A percentile compares a stretch with the other conserved stretches of the same genome.
Conservation (phyloP, 2,329 filamentous ascomycete species). For the Beauveria australis region DNA sequence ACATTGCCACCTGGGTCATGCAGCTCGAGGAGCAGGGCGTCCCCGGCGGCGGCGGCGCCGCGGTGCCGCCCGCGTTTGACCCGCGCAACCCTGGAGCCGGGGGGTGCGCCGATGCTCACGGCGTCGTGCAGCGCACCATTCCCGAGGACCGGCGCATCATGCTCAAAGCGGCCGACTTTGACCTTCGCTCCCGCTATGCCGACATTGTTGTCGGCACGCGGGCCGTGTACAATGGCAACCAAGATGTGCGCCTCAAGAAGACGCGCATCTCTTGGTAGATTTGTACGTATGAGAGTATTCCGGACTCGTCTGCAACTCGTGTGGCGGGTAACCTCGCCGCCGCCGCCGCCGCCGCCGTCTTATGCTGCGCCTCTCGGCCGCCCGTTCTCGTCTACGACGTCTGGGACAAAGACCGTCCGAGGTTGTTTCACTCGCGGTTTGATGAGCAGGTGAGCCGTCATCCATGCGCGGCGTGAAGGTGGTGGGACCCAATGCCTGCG, state of each 20-base stretch:
- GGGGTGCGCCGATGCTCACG: not conserved
- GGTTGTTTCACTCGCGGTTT: too few species aligned
- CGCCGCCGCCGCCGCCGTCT: too few species aligned
- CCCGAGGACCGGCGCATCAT: constrained; percentile 48
- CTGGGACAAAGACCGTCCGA: too few species aligned
- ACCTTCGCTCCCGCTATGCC: constrained; percentile 43
- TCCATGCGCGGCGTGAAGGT: too few species aligned
- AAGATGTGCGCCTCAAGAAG: constrained; percentile 38
- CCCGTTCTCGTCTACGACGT: too few species aligned
- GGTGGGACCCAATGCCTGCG: too few species aligned
- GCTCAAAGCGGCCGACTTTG: constrained; percentile 48
- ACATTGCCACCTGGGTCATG: constrained; percentile 48
- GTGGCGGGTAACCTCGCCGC: too few species aligned
- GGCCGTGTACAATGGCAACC: constrained; percentile 36
- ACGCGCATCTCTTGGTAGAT: constrained; percentile 40
- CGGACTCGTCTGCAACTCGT: too few species aligned
- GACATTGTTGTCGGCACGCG: constrained; percentile 46
- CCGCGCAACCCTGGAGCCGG: constrained; percentile 14
- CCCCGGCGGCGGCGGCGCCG: not conserved
- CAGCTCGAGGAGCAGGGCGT: constrained; percentile 39
- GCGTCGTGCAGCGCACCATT: constrained; percentile 21
- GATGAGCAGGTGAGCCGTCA: too few species aligned
- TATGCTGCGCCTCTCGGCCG: too few species aligned
- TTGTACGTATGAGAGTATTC: not conserved
- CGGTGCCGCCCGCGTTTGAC: constrained; percentile 21